phyloP scores from a whole-genome alignment of 345 rosid genomes.

The Rhizophora apiculata region DNA sequence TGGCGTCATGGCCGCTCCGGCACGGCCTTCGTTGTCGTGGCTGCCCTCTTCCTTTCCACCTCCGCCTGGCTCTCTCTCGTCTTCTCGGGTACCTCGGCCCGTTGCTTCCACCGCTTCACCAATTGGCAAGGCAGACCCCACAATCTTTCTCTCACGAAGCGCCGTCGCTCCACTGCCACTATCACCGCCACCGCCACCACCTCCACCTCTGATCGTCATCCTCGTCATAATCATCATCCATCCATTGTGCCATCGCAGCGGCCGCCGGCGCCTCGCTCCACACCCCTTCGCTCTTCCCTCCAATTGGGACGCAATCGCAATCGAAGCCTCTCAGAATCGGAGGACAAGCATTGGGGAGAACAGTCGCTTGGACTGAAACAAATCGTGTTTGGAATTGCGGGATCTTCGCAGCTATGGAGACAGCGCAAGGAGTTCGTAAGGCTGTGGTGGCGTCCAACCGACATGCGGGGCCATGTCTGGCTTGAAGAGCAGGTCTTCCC shows the following conservation, averaged over 20 bases:
- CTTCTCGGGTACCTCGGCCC: conserved; percentile 58
- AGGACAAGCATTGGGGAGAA: background rate
- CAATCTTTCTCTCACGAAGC: conserved; percentile 13
- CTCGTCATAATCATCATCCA: background rate
- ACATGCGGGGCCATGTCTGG: conserved; percentile 86
- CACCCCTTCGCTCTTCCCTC: background rate
- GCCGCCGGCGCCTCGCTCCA: background rate
- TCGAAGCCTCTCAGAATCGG: conserved; percentile 37
- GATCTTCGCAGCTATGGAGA: conserved; percentile 78
- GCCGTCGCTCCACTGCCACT: conserved; percentile 1
- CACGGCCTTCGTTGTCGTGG: conserved; percentile 49
- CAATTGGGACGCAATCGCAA: conserved; percentile 16
- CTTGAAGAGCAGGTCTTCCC: conserved; percentile 55
- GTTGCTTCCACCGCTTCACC: conserved; percentile 48
- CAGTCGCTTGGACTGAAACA: conserved; percentile 39
- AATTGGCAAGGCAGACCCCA: conserved; percentile 48
- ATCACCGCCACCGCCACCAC: conserved; percentile 19
- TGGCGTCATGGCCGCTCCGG: conserved; percentile 50
- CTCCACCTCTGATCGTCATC: background rate
- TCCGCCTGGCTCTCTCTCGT: conserved; percentile 83
- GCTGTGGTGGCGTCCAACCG: conserved; percentile 80
- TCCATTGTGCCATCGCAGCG: background rate
- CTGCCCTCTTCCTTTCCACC: conserved; percentile 61
- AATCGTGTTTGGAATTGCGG: conserved; percentile 88
- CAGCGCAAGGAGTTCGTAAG: conserved; percentile 72